Evolutionary conservation across 108 stramenopile genomes (phyloP).

Genomic region (Nitzschia sp.): DNA sequence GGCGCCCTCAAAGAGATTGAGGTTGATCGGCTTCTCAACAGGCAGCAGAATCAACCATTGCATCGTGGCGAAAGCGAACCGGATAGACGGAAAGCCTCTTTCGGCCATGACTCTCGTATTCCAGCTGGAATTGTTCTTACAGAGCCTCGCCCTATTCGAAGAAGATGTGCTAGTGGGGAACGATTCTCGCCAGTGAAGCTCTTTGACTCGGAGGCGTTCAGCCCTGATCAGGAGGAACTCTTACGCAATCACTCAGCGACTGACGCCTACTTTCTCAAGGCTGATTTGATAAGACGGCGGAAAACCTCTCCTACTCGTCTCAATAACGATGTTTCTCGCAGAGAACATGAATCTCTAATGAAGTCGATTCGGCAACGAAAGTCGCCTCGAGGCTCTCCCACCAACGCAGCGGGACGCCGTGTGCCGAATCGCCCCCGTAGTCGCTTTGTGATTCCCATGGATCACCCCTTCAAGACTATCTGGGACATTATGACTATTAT

Average conservation of each 20-base stretch:
- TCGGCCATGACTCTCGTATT: background rate
- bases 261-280: background rate
- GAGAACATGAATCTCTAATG: conserved; percentile 1
- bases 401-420: background rate
- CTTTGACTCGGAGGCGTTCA: background rate
- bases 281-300: background rate
- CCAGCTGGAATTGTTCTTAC: background rate
- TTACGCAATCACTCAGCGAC: background rate
- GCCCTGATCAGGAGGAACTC: background rate
- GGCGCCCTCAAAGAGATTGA: conserved; percentile 1
- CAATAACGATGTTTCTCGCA: background rate
- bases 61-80: background rate
- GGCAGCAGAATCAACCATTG: no score
- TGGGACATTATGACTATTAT: conserved; percentile 83
- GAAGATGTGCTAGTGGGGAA: background rate
- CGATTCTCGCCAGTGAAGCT: background rate
- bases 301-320: background rate
- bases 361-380: background rate
- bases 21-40: background rate
- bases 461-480: conserved; percentile 78
- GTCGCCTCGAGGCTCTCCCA: background rate
- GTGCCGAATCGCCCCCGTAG: background rate
- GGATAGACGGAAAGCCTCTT: background rate
- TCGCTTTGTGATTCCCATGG: conserved; percentile 65
- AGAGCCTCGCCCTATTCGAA: background rate